Evolutionary conservation across 1,139 yeast genomes (phyloP).

Genomic region (Kluyveromyces sp.): DNA sequence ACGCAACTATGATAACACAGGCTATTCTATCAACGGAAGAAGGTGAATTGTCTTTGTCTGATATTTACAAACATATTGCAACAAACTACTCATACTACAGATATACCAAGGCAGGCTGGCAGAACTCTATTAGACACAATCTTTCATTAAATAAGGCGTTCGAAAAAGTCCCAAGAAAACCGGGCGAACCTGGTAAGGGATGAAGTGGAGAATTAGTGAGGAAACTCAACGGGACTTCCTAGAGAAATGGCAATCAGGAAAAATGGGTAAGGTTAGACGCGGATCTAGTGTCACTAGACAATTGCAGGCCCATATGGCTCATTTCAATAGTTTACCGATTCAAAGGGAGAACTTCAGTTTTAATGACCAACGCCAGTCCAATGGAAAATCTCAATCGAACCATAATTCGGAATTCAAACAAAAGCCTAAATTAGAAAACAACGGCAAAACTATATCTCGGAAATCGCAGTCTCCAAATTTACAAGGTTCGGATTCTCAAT

Average conservation of each 20-base stretch:
- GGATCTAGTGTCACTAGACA: conserved; percentile 77
- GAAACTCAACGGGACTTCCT: conserved; percentile 77
- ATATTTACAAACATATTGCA: conserved; percentile 87
- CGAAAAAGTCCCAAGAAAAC: conserved; percentile 91
- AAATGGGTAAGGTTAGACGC: conserved; percentile 63
- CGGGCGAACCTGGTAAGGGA: conserved; percentile 96
- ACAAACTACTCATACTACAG: conserved; percentile 85
- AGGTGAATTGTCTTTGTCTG: conserved; percentile 82
- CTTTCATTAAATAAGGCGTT: conserved; percentile 76
- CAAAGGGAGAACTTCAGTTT: conserved; percentile 15
- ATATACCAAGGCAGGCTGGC: conserved; percentile 93
- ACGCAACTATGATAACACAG: conserved; percentile 97
- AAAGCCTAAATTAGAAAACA: not conserved
- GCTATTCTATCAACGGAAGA: conserved; percentile 85
- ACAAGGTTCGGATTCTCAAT: not conserved
- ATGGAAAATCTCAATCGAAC: not conserved
- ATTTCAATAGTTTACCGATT: conserved; percentile 56
- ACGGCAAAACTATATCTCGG: not conserved
- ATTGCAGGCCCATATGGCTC: conserved; percentile 64
- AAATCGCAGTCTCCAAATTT: not conserved
- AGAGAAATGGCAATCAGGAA: conserved; percentile 68
- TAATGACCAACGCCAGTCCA: conserved; percentile 1
- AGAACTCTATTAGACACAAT: conserved; percentile 82
- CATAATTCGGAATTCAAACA: not conserved
- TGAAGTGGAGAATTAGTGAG: conserved; percentile 96